Percentiles rank a stretch among this genome's conserved stretches.
phyloP scores from a whole-genome alignment of 371 early-diverging fungal genomes.

The Ordospora pajunii region DNA sequence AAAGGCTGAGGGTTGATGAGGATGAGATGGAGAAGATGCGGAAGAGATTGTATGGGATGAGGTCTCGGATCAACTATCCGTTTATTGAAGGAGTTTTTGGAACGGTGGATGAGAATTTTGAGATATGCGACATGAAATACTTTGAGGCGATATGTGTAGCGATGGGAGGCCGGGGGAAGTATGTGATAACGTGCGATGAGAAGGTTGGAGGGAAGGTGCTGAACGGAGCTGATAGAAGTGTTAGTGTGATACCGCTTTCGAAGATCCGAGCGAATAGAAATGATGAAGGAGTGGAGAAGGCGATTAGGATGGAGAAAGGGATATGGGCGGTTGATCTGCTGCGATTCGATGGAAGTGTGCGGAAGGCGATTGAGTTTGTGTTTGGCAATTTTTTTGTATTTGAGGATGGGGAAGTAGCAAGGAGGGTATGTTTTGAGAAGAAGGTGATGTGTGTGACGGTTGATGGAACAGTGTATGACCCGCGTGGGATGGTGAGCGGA shows the following conservation, averaged over 20 bases:
- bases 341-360: slow-evolving; percentile 66
- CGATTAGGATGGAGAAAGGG: slow-evolving; percentile 59
- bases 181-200: slow-evolving; percentile 77
- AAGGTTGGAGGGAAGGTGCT: slow-evolving; percentile 72
- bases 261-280: slow-evolving; percentile 65
- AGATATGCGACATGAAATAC: slow-evolving; percentile 60
- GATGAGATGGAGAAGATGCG: slow-evolving; percentile 3
- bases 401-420: slow-evolving; percentile 66
- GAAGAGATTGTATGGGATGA: slow-evolving; percentile 29
- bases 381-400: slow-evolving; percentile 79
- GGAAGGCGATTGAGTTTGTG: slow-evolving; percentile 78
- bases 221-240: slow-evolving; percentile 70
- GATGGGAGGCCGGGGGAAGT: slow-evolving; percentile 53
- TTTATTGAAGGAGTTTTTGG: slow-evolving; percentile 62
- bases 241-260: slow-evolving; percentile 89
- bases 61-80: slow-evolving; percentile 53
- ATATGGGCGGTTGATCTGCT: slow-evolving; percentile 72
- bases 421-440: slow-evolving; percentile 69
- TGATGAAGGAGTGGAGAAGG: slow-evolving; percentile 54
- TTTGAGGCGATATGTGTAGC: slow-evolving; percentile 58
- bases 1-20: background rate
- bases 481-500: slow-evolving; percentile 85
- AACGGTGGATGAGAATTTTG: slow-evolving; percentile 56
- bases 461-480: slow-evolving; percentile 96
- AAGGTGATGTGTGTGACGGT: slow-evolving; percentile 70